Base-by-base conservation (phyloP, 495 filamentous ascomycete species). In the Aspergillus egyptiacus region DNA sequence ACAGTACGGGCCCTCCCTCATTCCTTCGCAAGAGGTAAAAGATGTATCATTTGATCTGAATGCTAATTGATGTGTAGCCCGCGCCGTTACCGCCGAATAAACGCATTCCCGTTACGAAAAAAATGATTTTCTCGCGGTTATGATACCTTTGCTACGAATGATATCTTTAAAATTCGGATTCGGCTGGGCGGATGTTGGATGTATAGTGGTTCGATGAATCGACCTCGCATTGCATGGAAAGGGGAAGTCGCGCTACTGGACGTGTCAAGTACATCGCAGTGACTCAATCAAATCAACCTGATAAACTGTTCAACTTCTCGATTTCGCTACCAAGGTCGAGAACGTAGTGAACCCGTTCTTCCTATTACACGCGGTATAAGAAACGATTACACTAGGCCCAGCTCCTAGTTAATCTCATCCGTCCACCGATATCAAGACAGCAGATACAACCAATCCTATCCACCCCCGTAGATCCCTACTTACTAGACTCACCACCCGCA, bases 1-100 rank as follows among this genome's bases (percentile, higher is more conserved):
- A 97, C 86, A 99, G 93, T 73, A 63, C 55, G 71, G n/a, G n/a
- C 70, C 52, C 19, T 11, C 27, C 17, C 17, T 23, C 1, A 17
- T 17, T 28, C 13, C 2, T 7, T 17, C 2, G 6, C 34, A 5
- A 17, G n/a, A 17, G 2, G 2, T n/a, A 6, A 7, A 39, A 3
- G 36, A 23, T 8, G 36, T 6, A 37, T 20, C 11, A 34, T 15
- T 34, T 6, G 31, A 4, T 34, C 31, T 22, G 18, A 19, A 37
- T 54, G 53, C 61, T 66, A 54, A 69, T 33, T 36, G 13, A 46
- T 37, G n/a, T 44, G 20, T 40, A 74, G 71, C 71, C 71, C 71
- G 71, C 56, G 69, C 66, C 64, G 67, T 71, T 57, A 64, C 71
- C 66, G 71, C 71, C 59, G 69, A 74, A 66, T 74, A 74, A 74